Evolutionary conservation across 2,329 filamentous ascomycete species (phyloP).

Genomic region (Penicillium sp.): DNA sequence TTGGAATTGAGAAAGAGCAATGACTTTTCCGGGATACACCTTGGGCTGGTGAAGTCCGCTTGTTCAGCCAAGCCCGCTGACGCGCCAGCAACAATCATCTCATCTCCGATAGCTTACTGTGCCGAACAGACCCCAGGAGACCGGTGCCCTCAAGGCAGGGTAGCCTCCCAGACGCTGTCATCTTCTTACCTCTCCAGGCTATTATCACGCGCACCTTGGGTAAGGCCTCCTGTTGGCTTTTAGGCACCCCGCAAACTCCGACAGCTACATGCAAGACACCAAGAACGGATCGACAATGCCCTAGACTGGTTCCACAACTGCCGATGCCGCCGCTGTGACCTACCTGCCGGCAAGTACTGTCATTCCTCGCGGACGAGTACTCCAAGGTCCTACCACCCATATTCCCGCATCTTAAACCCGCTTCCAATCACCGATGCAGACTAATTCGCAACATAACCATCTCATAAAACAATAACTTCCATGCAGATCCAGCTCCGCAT

Average conservation of each 20-base stretch:
- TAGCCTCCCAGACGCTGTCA: slow-evolving; percentile 60
- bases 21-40: too few species aligned
- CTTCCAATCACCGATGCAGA: not conserved
- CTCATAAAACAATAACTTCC: not conserved
- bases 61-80: slow-evolving; percentile 57
- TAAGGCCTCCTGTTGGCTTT: slow-evolving; percentile 51
- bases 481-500: not conserved
- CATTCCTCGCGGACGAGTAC: not conserved
- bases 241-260: slow-evolving; percentile 47
- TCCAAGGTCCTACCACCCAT: not conserved
- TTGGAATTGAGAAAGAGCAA: too few species aligned
- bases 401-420: not conserved
- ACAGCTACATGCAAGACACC: slow-evolving; percentile 52
- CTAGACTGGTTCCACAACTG: slow-evolving; percentile 3
- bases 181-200: slow-evolving; percentile 55
- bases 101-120: slow-evolving; percentile 56
- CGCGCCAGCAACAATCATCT: slow-evolving; percentile 58
- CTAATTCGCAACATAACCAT: not conserved
- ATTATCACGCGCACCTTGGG: slow-evolving; percentile 56
- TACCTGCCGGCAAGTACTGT: not conserved
- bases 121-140: slow-evolving; percentile 59
- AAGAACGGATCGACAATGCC: slow-evolving; percentile 31
- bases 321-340: not conserved
- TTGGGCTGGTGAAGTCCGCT: too few species aligned
- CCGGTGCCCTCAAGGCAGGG: slow-evolving; percentile 53